Conservation (phyloP, 1,139 yeast genomes). For the Sugiyamaella grinbergsii region DNA sequence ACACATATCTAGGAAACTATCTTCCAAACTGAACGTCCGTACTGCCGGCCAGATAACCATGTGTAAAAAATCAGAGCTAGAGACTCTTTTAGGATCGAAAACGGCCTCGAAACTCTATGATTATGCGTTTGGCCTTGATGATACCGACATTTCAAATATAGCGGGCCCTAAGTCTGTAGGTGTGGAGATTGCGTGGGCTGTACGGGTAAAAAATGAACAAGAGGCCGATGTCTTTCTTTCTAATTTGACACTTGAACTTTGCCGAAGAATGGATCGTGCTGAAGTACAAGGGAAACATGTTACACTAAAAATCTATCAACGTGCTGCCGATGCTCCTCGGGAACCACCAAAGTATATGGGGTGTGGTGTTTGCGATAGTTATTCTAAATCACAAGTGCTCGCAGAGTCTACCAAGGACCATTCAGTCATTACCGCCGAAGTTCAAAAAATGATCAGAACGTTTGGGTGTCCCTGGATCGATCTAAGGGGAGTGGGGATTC, state of each 20-base stretch:
- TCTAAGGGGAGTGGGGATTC: conserved; percentile 76
- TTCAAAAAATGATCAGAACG: conserved; percentile 58
- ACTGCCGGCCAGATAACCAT: conserved; percentile 46
- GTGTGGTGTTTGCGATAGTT: conserved; percentile 73
- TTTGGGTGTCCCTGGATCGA: conserved; percentile 65
- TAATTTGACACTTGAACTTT: conserved; percentile 61
- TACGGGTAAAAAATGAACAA: conserved; percentile 60
- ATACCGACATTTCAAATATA: conserved; percentile 54
- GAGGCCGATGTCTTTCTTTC: conserved; percentile 68
- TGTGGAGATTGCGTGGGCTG: conserved; percentile 91
- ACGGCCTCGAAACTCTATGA: conserved; percentile 65
- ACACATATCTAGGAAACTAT: conserved; percentile 52
- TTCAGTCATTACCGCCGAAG: conserved; percentile 62
- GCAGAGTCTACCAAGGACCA: conserved; percentile 65
- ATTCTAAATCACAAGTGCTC: conserved; percentile 60
- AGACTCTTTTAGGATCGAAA: conserved; percentile 61
- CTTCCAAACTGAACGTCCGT: conserved; percentile 33
- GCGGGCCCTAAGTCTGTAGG: conserved; percentile 73
- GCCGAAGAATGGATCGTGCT: conserved; percentile 52
- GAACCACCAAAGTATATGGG: conserved; percentile 82
- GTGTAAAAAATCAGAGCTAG: conserved; percentile 44
- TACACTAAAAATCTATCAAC: conserved; percentile 62
- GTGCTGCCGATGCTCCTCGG: conserved; percentile 67
- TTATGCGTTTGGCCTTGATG: conserved; percentile 69
- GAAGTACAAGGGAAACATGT: conserved; percentile 58